These are phyloP conservation scores for Abortiporus biennis DNA, from an alignment of 1,284 basidiomycete species.

Conservation along the genomic window DNA sequence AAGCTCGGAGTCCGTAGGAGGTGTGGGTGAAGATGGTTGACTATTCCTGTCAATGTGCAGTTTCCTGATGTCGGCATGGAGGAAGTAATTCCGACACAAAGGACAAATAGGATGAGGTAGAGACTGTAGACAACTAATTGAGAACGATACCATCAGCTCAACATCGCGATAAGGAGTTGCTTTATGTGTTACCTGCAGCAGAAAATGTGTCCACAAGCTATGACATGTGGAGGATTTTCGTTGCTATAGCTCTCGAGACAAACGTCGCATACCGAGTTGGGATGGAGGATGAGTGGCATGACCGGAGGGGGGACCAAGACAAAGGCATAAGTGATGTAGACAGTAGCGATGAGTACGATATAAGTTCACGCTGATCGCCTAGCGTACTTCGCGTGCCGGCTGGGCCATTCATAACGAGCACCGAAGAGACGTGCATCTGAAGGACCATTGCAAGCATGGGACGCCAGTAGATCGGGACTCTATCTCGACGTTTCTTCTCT, in stretches of 20 bases:
- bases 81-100: slow-evolving; percentile 21
- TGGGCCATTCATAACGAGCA: slow-evolving; percentile 19
- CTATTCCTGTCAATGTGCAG: slow-evolving; percentile 22
- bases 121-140: slow-evolving; percentile 20
- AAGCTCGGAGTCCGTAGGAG: too few relatives aligned
- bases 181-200: slow-evolving; percentile 22
- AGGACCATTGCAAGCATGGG: slow-evolving; percentile 16
- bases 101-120: slow-evolving; percentile 21
- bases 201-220: slow-evolving; percentile 41
- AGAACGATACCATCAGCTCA: background rate
- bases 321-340: slow-evolving; percentile 13
- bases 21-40: slow-evolving; percentile 13
- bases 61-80: slow-evolving; percentile 16
- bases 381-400: slow-evolving; percentile 26
- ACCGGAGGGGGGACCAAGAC: slow-evolving; percentile 17
- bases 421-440: slow-evolving; percentile 20
- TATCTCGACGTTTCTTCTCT: slow-evolving; percentile 16
- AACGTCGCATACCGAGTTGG: slow-evolving; percentile 41
- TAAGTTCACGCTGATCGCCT: slow-evolving; percentile 27
- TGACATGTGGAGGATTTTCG: slow-evolving; percentile 31
- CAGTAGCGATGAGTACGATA: slow-evolving; percentile 14
- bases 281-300: slow-evolving; percentile 42
- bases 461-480: slow-evolving; percentile 23
- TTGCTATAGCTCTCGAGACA: slow-evolving; percentile 38
- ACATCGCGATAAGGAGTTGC: slow-evolving; percentile 4